Percentiles rank a stretch among this genome's conserved stretches.
These are phyloP conservation scores for Strobilomyces dryophilus DNA, from an alignment of 768 basidiomycete genomes.

Conservation along the genomic window DNA sequence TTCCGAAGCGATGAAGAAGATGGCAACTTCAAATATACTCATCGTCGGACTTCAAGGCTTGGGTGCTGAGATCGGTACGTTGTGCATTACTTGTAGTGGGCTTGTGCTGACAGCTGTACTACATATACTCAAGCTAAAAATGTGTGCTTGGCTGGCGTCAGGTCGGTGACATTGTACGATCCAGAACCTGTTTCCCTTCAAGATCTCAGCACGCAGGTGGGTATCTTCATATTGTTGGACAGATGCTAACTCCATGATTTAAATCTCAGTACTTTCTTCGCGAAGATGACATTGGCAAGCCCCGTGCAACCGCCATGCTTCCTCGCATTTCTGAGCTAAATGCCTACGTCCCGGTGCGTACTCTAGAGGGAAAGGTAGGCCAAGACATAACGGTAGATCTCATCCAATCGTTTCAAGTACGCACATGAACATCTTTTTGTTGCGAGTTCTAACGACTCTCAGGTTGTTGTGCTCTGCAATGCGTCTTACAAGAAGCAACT, in stretches of 20 bases:
- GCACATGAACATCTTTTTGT: conserved; percentile 15
- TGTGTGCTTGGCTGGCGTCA: conserved; percentile 91
- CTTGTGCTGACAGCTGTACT: conserved; percentile 5
- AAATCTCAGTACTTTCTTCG: conserved; percentile 85
- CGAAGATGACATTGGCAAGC: conserved; percentile 78
- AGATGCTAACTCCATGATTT: conserved; percentile 6
- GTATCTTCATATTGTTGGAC: conserved; percentile 19
- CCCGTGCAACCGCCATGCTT: conserved; percentile 79
- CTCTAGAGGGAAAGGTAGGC: conserved; percentile 74
- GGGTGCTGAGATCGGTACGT: conserved; percentile 89
- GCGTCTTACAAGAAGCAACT: conserved; percentile 76
- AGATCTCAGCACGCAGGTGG: conserved; percentile 89
- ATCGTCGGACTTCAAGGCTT: conserved; percentile 90
- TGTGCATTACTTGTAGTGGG: background rate
- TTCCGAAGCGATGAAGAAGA: conserved; percentile 92
- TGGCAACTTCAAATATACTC: conserved; percentile 94
- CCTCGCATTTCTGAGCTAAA: conserved; percentile 94
- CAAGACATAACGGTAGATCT: conserved; percentile 76
- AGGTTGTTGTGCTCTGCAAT: conserved; percentile 90
- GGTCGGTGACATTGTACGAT: conserved; percentile 94
- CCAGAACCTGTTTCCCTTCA: conserved; percentile 83
- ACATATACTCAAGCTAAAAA: conserved; percentile 67
- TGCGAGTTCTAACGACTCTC: conserved; percentile 9
- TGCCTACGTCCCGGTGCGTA: conserved; percentile 89
- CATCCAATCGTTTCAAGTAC: conserved; percentile 85